Percentiles rank a stretch among this genome's conserved stretches.
Conservation (phyloP, 768 basidiomycete species). For the Lyophyllum atratum region DNA sequence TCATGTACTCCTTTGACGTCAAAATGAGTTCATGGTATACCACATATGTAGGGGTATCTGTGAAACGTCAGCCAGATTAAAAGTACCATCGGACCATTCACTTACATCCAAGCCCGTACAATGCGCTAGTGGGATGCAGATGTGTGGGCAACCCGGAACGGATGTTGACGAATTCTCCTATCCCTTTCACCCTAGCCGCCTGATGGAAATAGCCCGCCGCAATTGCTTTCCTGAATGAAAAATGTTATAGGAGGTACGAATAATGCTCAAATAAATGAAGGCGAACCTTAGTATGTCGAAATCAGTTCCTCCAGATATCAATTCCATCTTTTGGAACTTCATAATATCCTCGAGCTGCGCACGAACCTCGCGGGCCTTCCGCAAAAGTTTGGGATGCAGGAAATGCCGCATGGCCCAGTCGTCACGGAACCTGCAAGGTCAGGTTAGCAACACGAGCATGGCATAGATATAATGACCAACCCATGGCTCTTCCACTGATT, state of each 20-base stretch:
- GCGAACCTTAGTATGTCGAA: slow-evolving; percentile 80
- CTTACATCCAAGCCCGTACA: slow-evolving; percentile 95
- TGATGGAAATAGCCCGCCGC: slow-evolving; percentile 99
- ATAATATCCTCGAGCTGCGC: slow-evolving; percentile 97
- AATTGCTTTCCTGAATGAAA: slow-evolving; percentile 79
- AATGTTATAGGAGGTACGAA: background rate
- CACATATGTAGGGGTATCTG: slow-evolving; percentile 95
- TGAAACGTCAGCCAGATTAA: slow-evolving; percentile 12
- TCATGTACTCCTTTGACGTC: slow-evolving; percentile 98
- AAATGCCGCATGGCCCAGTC: slow-evolving; percentile 96
- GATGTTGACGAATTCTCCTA: slow-evolving; percentile 98
- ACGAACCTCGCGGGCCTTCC: slow-evolving; percentile 95
- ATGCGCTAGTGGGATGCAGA: slow-evolving; percentile 93
- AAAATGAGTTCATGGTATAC: slow-evolving; percentile 96
- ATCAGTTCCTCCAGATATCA: slow-evolving; percentile 90
- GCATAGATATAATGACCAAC: slow-evolving; percentile 43
- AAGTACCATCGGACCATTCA: background rate
- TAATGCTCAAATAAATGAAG: background rate
- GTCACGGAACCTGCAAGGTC: slow-evolving; percentile 75
- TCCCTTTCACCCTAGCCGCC: slow-evolving; percentile 96
- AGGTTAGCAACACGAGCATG: slow-evolving; percentile 1
- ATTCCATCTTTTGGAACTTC: slow-evolving; percentile 97
- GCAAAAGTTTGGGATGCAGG: slow-evolving; percentile 91
- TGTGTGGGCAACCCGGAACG: slow-evolving; percentile 94
- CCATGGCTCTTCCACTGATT: slow-evolving; percentile 97